phyloP scores from a whole-genome alignment of 352 stramenopile species.

The Phytophthora tubulina region DNA sequence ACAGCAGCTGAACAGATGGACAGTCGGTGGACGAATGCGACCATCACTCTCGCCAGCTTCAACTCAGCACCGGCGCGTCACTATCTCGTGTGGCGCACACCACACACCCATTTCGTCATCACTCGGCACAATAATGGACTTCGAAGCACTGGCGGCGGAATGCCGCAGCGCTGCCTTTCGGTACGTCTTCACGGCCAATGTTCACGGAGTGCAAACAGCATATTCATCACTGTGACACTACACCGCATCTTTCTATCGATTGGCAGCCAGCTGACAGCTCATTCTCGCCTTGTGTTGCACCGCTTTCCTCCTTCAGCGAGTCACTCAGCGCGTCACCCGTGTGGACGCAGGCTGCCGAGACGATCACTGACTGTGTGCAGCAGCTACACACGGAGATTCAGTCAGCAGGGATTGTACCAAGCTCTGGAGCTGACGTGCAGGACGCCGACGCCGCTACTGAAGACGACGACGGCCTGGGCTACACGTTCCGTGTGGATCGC shows the following conservation, averaged over 20 bases:
- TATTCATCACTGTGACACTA: not conserved
- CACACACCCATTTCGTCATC: constrained; percentile 13
- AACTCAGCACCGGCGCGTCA: constrained; percentile 9
- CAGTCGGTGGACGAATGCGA: constrained; percentile 7
- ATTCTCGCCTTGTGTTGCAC: not conserved
- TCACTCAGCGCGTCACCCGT: constrained; percentile 30
- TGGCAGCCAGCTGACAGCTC: not conserved
- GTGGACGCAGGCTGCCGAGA: constrained; percentile 33
- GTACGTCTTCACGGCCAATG: constrained; percentile 28
- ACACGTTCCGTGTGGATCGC: constrained; percentile 66
- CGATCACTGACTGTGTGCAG: constrained; percentile 16
- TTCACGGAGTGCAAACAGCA: not conserved
- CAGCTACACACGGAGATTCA: constrained; percentile 16
- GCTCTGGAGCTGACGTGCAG: constrained; percentile 24
- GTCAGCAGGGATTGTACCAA: not conserved
- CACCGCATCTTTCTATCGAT: not conserved
- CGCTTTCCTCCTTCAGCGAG: constrained; percentile 18
- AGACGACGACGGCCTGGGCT: constrained; percentile 76
- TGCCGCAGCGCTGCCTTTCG: constrained; percentile 63
- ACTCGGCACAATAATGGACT: constrained; percentile 40
- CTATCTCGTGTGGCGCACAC: constrained; percentile 17
- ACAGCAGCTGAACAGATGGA: constrained; percentile 13
- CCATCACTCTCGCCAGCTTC: constrained; percentile 27
- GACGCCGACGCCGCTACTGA: constrained; percentile 11
- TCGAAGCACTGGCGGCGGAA: constrained; percentile 62